A percentile compares a stretch with the other conserved stretches of the same genome.
These are phyloP conservation scores for Botrytis deweyae DNA, from an alignment of 2,329 filamentous ascomycete genomes.

Conservation along the genomic window DNA sequence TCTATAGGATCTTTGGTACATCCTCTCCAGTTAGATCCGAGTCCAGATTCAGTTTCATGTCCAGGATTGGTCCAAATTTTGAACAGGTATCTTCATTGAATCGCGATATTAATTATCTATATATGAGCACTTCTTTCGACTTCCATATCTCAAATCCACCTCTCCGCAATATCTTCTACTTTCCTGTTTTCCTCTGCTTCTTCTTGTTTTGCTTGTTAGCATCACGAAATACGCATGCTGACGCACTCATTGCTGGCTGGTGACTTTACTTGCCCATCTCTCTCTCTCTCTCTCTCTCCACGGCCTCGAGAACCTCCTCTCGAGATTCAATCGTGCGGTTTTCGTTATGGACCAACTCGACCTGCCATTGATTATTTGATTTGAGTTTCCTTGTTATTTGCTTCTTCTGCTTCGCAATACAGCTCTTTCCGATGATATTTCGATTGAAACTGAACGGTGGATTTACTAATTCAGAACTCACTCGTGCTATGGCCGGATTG, in stretches of 20 bases:
- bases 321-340: too few relatives aligned
- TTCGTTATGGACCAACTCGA: too few relatives aligned
- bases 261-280: too few relatives aligned
- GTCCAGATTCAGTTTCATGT: too few relatives aligned
- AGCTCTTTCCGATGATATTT: too few relatives aligned
- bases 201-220: not conserved
- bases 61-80: not conserved
- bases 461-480: not conserved
- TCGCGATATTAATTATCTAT: not conserved
- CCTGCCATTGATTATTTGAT: too few relatives aligned
- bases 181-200: not conserved
- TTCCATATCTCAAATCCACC: not conserved
- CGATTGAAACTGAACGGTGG: too few relatives aligned
- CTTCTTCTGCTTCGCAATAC: too few relatives aligned
- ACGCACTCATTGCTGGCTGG: too few relatives aligned
- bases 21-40: not conserved
- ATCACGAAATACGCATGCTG: not conserved
- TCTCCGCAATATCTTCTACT: not conserved
- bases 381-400: too few relatives aligned
- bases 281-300: too few relatives aligned
- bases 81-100: not conserved
- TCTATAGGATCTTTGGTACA: not conserved
- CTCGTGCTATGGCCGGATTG: not conserved
- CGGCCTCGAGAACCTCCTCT: too few relatives aligned
- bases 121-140: not conserved